These are phyloP conservation scores for Trypethelium eluteriae DNA, from an alignment of 495 filamentous ascomycete genomes.

Conservation along the genomic window DNA sequence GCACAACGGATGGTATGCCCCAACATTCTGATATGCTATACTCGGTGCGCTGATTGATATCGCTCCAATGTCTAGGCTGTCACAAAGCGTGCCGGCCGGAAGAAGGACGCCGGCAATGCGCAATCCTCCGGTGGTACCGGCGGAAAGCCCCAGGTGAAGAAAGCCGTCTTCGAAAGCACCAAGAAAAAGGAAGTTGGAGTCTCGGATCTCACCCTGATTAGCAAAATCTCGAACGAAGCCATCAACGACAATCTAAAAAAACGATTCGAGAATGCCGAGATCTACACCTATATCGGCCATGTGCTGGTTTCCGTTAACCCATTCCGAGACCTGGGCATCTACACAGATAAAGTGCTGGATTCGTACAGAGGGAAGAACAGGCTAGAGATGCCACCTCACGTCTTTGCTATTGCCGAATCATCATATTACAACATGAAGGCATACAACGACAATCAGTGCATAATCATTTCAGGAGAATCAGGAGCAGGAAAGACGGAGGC, in stretches of 20 bases:
- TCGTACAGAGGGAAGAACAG: slow-evolving; percentile 95
- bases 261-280: slow-evolving; percentile 90
- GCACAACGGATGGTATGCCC: not conserved
- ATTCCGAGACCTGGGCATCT: slow-evolving; percentile 96
- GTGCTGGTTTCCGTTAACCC: slow-evolving; percentile 99
- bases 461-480: slow-evolving; percentile 98
- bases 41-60: not conserved
- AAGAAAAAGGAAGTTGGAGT: slow-evolving; percentile 99
- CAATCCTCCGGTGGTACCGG: slow-evolving; percentile 44
- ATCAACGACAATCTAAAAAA: slow-evolving; percentile 99
- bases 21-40: not conserved
- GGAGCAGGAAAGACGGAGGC: slow-evolving; percentile 99
- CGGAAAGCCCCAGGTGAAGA: slow-evolving; percentile 70
- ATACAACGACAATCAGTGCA: slow-evolving; percentile 98
- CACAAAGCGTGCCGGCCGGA: slow-evolving; percentile 51
- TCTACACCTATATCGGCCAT: slow-evolving; percentile 99
- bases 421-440: slow-evolving; percentile 99
- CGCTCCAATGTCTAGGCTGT: slow-evolving; percentile 27
- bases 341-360: slow-evolving; percentile 84
- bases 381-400: slow-evolving; percentile 90
- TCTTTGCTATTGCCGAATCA: slow-evolving; percentile 94
- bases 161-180: slow-evolving; percentile 86
- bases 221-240: slow-evolving; percentile 96
- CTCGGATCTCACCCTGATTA: slow-evolving; percentile 92
- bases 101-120: slow-evolving; percentile 54